A percentile compares a stretch with the other conserved stretches of the same genome.
Conservation (phyloP, 2,329 filamentous ascomycete species). For the Fusarium sterilihyphosum region DNA sequence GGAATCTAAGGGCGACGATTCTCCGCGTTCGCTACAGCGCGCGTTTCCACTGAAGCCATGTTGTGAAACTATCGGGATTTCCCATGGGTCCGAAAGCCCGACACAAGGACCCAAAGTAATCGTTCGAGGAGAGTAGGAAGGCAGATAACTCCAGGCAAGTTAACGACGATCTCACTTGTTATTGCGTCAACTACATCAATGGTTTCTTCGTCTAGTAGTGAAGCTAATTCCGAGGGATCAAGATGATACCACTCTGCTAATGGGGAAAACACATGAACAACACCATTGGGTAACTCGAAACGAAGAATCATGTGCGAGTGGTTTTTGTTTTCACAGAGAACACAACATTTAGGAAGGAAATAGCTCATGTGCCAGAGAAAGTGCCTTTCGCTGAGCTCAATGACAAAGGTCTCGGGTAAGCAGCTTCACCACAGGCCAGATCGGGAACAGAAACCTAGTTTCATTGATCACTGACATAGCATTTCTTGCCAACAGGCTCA, state of each 20-base stretch:
- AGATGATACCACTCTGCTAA: too few relatives aligned
- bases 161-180: too few relatives aligned
- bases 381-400: neutral
- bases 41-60: neutral
- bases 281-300: neutral
- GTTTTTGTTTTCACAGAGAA: neutral
- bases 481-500: too few relatives aligned
- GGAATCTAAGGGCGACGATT: neutral
- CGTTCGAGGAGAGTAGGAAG: neutral
- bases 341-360: neutral
- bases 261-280: rapidly evolving
- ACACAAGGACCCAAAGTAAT: neutral
- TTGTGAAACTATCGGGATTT: neutral
- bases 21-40: neutral
- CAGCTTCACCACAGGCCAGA: neutral
- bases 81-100: neutral
- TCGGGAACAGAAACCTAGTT: too few relatives aligned
- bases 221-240: neutral
- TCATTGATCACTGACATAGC: too few relatives aligned
- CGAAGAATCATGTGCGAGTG: too few relatives aligned
- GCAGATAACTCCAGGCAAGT: neutral
- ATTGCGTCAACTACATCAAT: rapidly evolving
- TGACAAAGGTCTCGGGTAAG: neutral
- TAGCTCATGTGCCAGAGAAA: neutral
- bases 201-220: too few relatives aligned